Base-by-base conservation (phyloP, 768 basidiomycete species). In the Coprinellus aureogranulatus region DNA sequence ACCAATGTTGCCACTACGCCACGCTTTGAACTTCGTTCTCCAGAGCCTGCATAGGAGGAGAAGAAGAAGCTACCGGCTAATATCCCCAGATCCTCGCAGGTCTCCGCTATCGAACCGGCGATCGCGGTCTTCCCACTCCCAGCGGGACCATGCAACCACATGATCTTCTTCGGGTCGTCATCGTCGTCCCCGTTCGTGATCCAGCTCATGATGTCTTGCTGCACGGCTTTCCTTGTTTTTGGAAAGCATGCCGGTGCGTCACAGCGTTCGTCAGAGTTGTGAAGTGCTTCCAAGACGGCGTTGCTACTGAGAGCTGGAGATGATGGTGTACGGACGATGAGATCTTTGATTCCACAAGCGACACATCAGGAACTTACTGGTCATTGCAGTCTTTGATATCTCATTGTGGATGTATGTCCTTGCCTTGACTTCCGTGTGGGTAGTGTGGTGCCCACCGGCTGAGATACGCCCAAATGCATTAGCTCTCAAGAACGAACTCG, bases 101-200 rank as follows among this genome's bases (percentile, higher is more conserved):
- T 20, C 8, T 56, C 51, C 10, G 58, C 54, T 12, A 62, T 37
- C 11, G 50, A 55, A 14, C 55, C 49, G 20, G 34, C 44, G 18
- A 62, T 54, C 20, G 58, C 58, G 1, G 61, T 59, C 37, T 59
- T 62, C 3, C 61, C 61, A 2, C 54, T 31, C n/a, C 61, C 60
- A 0, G 60, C 56, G 18, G 56, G 57, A 5, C 60, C 61, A 3
- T 30, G 41, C 3, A 62, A n/a, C 58, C 58, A 57, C 9, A 48
- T 9, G 26, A 47, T 26, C 31, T 44, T 40, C 3, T 11, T 37
- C 22, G 27, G 34, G 22, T 40, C 28, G 1, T 22, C 28, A 16
- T 26, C 23, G 3, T 12, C 14, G 2, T 30, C 44, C 6, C 22
- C 41, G 16, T 59, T 39, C 4, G 23, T 12, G 25, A 59, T 53